Evolutionary conservation across 208 protist genomes (phyloP).

Genomic region (Trypanosomatidae sp.): DNA sequence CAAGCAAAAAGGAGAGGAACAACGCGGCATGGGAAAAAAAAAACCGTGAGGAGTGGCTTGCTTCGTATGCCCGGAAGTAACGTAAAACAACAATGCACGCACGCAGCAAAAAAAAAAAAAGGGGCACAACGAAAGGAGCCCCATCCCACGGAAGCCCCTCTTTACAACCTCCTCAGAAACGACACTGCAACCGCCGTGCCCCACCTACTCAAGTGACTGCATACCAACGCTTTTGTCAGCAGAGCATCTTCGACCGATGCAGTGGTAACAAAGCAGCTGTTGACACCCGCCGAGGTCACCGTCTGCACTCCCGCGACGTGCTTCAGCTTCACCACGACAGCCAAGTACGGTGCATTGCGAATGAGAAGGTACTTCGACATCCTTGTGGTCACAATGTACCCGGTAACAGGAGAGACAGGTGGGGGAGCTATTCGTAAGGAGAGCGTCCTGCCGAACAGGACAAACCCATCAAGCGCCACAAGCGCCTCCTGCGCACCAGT

Average conservation of each 20-base stretch:
- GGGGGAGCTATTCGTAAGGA: slow-evolving; percentile 40
- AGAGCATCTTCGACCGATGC: slow-evolving; percentile 17
- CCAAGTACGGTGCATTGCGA: slow-evolving; percentile 49
- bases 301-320: slow-evolving; percentile 44
- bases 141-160: not conserved
- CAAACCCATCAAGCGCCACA: slow-evolving; percentile 55
- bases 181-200: slow-evolving; percentile 35
- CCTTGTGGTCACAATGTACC: slow-evolving; percentile 55
- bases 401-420: slow-evolving; percentile 40
- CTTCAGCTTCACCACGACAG: slow-evolving; percentile 51
- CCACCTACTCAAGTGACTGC: slow-evolving; percentile 29
- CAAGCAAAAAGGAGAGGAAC: no score
- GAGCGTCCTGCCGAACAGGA: slow-evolving; percentile 54
- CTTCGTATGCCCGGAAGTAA: no score
- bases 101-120: no score
- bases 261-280: slow-evolving; percentile 43
- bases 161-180: slow-evolving; percentile 30
- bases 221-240: slow-evolving; percentile 13
- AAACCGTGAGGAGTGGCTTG: no score
- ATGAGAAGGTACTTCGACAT: slow-evolving; percentile 43
- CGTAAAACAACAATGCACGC: no score
- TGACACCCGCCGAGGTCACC: slow-evolving; percentile 38
- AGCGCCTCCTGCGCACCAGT: slow-evolving; percentile 66
- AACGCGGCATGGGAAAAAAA: no score
- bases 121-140: slow-evolving; percentile 2